Base-by-base conservation (phyloP, 2,329 filamentous ascomycete genomes). In the Exophiala sp. region DNA sequence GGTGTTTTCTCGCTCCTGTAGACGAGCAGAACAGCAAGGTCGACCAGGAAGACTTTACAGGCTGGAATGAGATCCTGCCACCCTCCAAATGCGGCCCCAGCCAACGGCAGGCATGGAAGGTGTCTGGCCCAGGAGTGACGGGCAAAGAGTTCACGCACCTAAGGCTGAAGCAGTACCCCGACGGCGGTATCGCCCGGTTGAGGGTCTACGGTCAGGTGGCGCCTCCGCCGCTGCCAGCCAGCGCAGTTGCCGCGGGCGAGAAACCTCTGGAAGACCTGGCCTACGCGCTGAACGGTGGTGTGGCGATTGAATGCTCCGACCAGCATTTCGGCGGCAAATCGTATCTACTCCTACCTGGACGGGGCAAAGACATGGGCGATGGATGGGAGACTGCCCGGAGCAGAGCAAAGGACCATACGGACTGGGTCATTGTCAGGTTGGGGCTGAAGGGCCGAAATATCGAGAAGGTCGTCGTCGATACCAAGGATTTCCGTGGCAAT, bases 401-500 rank as follows among this genome's bases (percentile, higher is more conserved):
- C 30, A 64, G 69, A 14, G 60, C 56, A 1, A 60, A 62, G n/a
- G 66, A 65, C 13, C 68, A 72, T 53, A 65, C 66, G 7, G 69
- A 72, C 59, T 71, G 69, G 69, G 68, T 64, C 0, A 66, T 71
- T 48, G 53, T 69, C 46, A 63, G 64, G 48, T 60, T 72, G 21
- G 69, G 69, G 7, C 46, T 71, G 14, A 61, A 63, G n/a, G 69
- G 68, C 1, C 45, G 52, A 27, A 63, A 61, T 2, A 65, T 70
- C 9, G 60, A 62, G 13, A 66, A 62, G 53, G 60, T 71, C 2
- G 64, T 71, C 8, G 67, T 72, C 38, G 69, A 72, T 47, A 71
- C 69, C 2, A 71, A 71, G 55, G 69, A 71, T 46, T 72, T 71
- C 57, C 61, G 69, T n/a, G 69, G 69, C 1, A 72, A 72, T 50